Evolutionary conservation across 2,329 filamentous ascomycete species (phyloP).

Genomic region (Aspergillus felis): DNA sequence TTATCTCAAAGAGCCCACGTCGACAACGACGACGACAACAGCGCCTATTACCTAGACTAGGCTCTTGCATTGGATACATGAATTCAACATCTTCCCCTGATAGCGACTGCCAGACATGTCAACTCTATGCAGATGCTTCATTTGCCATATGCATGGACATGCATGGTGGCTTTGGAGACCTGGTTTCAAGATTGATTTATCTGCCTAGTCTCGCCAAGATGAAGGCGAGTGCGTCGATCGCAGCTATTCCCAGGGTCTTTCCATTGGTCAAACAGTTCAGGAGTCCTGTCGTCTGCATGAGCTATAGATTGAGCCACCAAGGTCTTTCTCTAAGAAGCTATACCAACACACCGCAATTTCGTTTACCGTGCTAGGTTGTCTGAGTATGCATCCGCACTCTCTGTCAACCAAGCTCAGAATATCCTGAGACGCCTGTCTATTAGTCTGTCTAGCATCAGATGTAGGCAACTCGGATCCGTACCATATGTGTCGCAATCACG

Average conservation of each 20-base stretch:
- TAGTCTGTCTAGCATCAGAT: no score
- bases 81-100: not conserved
- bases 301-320: not conserved
- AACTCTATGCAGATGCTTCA: not conserved
- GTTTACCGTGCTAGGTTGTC: not conserved
- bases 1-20: no score
- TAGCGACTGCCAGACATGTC: not conserved
- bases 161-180: not conserved
- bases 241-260: not conserved
- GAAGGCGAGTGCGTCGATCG: not conserved
- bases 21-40: not conserved
- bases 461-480: not conserved
- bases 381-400: no score
- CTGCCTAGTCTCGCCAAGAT: not conserved
- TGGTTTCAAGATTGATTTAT: not conserved
- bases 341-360: not conserved
- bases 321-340: not conserved
- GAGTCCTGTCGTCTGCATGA: not conserved
- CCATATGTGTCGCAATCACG: not conserved
- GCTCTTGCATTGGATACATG: not conserved
- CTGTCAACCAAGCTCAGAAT: not conserved
- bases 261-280: not conserved
- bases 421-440: not conserved
- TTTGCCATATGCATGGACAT: not conserved
- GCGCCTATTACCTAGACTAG: not conserved